Conservation (phyloP, 2,329 filamentous ascomycete species). For the Ceratocystis ficicola region DNA sequence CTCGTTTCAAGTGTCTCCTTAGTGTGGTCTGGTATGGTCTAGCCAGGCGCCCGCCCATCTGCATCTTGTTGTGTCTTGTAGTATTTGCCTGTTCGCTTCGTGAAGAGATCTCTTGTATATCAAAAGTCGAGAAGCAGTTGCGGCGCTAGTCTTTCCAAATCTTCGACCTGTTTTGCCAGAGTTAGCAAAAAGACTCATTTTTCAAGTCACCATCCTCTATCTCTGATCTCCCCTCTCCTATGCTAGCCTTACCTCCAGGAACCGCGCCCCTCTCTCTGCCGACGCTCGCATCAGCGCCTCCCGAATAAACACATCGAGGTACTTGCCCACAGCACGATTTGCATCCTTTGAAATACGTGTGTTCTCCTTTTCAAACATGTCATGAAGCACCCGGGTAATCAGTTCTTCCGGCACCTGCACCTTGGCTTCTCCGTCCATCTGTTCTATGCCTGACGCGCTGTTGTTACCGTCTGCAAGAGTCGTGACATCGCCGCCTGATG, state of each 20-base stretch:
- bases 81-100: not conserved
- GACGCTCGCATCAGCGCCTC: slow-evolving; percentile 75
- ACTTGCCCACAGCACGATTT: slow-evolving; percentile 64
- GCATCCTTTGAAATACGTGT: slow-evolving; percentile 68
- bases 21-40: no score
- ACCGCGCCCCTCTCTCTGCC: slow-evolving; percentile 55
- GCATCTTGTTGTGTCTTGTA: not conserved
- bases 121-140: slow-evolving; percentile 72
- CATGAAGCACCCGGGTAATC: slow-evolving; percentile 62
- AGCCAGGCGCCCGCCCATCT: no score
- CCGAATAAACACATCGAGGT: slow-evolving; percentile 81
- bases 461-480: slow-evolving; percentile 25
- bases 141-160: slow-evolving; percentile 76
- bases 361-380: slow-evolving; percentile 60
- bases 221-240: not conserved
- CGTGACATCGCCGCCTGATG: not conserved
- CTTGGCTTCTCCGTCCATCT: slow-evolving; percentile 29
- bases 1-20: no score
- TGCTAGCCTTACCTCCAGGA: slow-evolving; percentile 52
- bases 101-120: slow-evolving; percentile 30
- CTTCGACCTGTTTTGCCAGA: slow-evolving; percentile 46
- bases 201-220: not conserved
- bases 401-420: slow-evolving; percentile 58
- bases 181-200: no score
- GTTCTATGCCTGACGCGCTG: not conserved